Conservation (phyloP, 2,329 filamentous ascomycete genomes). For the Amesomyces nigricolor region DNA sequence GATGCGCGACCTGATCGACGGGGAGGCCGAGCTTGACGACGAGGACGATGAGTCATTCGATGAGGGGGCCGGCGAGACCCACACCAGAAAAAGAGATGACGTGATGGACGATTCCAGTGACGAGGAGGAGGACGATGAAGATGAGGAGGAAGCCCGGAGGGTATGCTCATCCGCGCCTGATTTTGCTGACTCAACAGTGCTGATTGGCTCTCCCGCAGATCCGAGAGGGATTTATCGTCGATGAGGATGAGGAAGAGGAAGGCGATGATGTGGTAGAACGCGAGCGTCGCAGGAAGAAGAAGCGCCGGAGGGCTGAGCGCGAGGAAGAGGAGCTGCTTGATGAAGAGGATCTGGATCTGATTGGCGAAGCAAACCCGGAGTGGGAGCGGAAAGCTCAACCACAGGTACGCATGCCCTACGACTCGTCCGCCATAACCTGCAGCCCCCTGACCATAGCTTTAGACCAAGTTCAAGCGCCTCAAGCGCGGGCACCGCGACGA, state of each 20-base stretch:
- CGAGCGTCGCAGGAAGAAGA: conserved; percentile 61
- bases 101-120: conserved; percentile 79
- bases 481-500: conserved; percentile 82
- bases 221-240: conserved; percentile 91
- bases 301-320: conserved; percentile 69
- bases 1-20: conserved; percentile 67
- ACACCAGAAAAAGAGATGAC: conserved; percentile 37
- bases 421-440: neutral
- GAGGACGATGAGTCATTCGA: conserved; percentile 81
- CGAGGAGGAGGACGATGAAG: conserved; percentile 87
- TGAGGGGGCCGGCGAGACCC: conserved; percentile 61
- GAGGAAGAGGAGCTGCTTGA: conserved; percentile 86
- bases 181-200: conserved; percentile 10
- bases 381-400: conserved; percentile 60
- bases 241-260: conserved; percentile 77
- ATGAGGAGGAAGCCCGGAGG: conserved; percentile 74
- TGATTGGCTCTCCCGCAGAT: conserved; percentile 49
- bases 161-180: conserved; percentile 41
- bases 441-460: conserved; percentile 7
- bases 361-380: conserved; percentile 73
- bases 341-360: conserved; percentile 92
- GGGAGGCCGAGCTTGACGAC: conserved; percentile 77
- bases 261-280: conserved; percentile 54
- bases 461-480: conserved; percentile 93
- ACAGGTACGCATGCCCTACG: conserved; percentile 52